These are phyloP conservation scores for Omphalotus olearius DNA, from an alignment of 1,284 basidiomycete species.

Conservation along the genomic window DNA sequence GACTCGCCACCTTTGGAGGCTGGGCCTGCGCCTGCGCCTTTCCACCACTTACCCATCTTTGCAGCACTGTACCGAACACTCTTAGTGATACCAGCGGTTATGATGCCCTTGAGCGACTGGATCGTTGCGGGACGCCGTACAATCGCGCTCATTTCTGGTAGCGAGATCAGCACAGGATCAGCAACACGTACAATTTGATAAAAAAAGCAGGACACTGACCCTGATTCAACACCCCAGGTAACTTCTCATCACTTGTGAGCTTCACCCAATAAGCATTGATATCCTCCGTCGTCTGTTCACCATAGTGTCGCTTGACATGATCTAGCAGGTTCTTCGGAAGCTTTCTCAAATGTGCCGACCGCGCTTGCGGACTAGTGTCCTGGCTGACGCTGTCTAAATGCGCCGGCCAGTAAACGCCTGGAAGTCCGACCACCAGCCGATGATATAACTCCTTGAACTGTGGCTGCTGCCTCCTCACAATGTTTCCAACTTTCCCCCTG, in stretches of 20 bases:
- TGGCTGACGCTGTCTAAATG: slow-evolving; percentile 57
- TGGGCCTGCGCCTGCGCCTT: slow-evolving; percentile 25
- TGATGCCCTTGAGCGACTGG: slow-evolving; percentile 83
- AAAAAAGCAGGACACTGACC: slow-evolving; percentile 40
- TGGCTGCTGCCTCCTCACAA: slow-evolving; percentile 76
- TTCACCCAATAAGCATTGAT: slow-evolving; percentile 74
- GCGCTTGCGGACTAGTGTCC: slow-evolving; percentile 61
- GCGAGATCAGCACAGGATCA: not conserved
- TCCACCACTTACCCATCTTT: slow-evolving; percentile 85
- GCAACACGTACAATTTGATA: not conserved
- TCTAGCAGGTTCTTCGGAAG: slow-evolving; percentile 67
- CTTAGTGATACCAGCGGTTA: slow-evolving; percentile 80
- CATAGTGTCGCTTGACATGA: slow-evolving; percentile 53
- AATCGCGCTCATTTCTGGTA: slow-evolving; percentile 68
- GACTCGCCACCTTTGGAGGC: not conserved
- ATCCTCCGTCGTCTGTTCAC: slow-evolving; percentile 39
- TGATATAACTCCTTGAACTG: slow-evolving; percentile 90
- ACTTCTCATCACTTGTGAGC: slow-evolving; percentile 59
- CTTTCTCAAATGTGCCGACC: slow-evolving; percentile 71
- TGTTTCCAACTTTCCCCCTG: slow-evolving; percentile 90
- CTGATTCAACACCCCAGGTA: slow-evolving; percentile 52
- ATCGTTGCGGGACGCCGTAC: slow-evolving; percentile 81
- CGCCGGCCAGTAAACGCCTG: slow-evolving; percentile 68
- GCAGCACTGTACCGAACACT: slow-evolving; percentile 70
- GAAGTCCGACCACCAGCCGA: slow-evolving; percentile 70